Conservation (phyloP, 331 rosid genomes). For the Stylosanthes scabra region DNA sequence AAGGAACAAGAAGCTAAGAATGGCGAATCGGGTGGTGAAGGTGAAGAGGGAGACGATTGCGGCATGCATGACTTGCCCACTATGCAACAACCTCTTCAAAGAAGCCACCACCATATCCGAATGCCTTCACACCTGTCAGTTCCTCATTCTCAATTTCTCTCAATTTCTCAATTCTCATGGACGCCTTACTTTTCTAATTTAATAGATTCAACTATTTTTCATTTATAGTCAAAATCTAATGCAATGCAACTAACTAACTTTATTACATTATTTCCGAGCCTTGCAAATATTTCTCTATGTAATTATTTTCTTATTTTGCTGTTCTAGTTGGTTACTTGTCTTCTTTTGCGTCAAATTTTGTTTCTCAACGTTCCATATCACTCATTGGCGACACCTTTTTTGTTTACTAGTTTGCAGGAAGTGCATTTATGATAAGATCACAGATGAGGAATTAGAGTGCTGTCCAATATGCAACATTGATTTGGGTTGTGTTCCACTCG, state of each 20-base stretch:
- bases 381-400: background rate
- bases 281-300: conserved; percentile 6
- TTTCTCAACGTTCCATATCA: background rate
- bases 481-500: conserved; percentile 83
- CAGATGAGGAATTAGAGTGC: conserved; percentile 81
- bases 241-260: background rate
- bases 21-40: conserved; percentile 78
- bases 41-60: conserved; percentile 70
- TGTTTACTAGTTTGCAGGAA: conserved; percentile 87
- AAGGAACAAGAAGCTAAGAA: conserved; percentile 33
- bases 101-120: conserved; percentile 95
- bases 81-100: conserved; percentile 69
- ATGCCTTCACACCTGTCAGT: conserved; percentile 97
- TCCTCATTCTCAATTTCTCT: background rate
- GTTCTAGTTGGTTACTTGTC: conserved; percentile 11
- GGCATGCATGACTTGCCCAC: conserved; percentile 96
- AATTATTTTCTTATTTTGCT: conserved; percentile 23
- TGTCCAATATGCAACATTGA: conserved; percentile 85
- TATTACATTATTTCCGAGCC: conserved; percentile 25
- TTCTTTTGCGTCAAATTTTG: conserved; percentile 2
- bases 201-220: conserved; percentile 17
- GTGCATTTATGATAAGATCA: conserved; percentile 78
- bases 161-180: conserved; percentile 36
- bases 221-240: background rate
- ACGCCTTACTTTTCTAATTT: conserved; percentile 47